Percentiles rank a stretch among this genome's conserved stretches.
Conservation (phyloP, 2,329 filamentous ascomycete species). For the Xylariaceae sp. region DNA sequence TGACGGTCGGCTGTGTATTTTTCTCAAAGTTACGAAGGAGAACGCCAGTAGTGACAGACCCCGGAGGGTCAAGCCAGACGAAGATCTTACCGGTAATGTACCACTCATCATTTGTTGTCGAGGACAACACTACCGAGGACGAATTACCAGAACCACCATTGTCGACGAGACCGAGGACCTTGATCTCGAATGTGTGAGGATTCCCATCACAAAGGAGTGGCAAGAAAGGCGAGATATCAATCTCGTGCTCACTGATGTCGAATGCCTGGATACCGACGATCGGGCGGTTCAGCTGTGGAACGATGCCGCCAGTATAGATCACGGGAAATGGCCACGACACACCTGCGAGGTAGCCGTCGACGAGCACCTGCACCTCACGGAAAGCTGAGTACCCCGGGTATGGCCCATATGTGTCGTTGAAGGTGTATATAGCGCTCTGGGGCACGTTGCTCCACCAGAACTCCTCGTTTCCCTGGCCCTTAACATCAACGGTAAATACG, state of each 20-base stretch:
- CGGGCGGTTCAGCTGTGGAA: constrained; percentile 71
- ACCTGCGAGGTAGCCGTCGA: constrained; percentile 69
- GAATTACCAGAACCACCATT: no score
- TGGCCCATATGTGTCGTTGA: constrained; percentile 51
- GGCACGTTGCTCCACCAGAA: constrained; percentile 83
- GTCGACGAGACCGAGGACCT: constrained; percentile 62
- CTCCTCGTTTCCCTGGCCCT: constrained; percentile 71
- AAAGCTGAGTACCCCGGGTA: constrained; percentile 69
- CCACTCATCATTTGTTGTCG: constrained; percentile 64
- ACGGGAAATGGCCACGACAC: constrained; percentile 78
- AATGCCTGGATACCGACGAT: constrained; percentile 76
- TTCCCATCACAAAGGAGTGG: constrained; percentile 62
- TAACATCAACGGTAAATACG: constrained; percentile 71
- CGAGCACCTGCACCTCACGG: constrained; percentile 71
- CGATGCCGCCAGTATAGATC: constrained; percentile 66
- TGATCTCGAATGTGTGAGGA: constrained; percentile 63
- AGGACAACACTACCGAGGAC: constrained; percentile 45
- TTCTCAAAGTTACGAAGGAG: constrained; percentile 25
- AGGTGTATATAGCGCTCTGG: constrained; percentile 55
- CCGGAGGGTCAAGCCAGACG: constrained; percentile 60
- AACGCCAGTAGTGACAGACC: constrained; percentile 50
- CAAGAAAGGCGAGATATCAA: constrained; percentile 76
- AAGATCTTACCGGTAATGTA: constrained; percentile 76
- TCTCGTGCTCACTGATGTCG: constrained; percentile 73
- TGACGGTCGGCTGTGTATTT: constrained; percentile 42